A percentile compares a stretch with the other conserved stretches of the same genome.
Conservation (phyloP, 2,329 filamentous ascomycete genomes). For the Pseudocercospora vitis region DNA sequence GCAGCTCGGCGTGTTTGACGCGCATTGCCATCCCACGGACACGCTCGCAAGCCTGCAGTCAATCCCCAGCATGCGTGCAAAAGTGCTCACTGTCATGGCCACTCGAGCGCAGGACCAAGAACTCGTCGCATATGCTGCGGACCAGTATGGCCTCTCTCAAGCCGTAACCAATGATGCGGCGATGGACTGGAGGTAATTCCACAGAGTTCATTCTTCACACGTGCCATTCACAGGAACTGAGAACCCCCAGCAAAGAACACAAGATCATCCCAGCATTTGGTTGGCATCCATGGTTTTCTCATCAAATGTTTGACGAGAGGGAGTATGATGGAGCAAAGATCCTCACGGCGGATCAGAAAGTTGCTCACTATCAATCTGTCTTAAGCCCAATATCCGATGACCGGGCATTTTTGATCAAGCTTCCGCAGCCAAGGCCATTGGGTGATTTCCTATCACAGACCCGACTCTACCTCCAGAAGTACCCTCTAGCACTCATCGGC, state of each 20-base stretch:
- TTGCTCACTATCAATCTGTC: slow-evolving; percentile 65
- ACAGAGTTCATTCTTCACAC: slow-evolving; percentile 18
- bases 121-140: slow-evolving; percentile 65
- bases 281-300: slow-evolving; percentile 85
- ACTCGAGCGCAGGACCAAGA: slow-evolving; percentile 74
- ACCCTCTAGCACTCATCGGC: slow-evolving; percentile 68
- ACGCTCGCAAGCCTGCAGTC: slow-evolving; percentile 62
- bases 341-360: slow-evolving; percentile 48
- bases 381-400: slow-evolving; percentile 59
- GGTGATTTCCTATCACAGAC: slow-evolving; percentile 60
- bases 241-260: slow-evolving; percentile 34
- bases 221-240: background rate
- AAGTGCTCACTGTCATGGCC: slow-evolving; percentile 71
- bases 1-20: slow-evolving; percentile 70
- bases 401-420: slow-evolving; percentile 48
- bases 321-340: slow-evolving; percentile 34
- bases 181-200: slow-evolving; percentile 38
- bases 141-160: slow-evolving; percentile 51
- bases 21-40: slow-evolving; percentile 83
- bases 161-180: slow-evolving; percentile 21
- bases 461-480: slow-evolving; percentile 53
- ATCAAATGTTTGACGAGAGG: slow-evolving; percentile 68
- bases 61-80: slow-evolving; percentile 66
- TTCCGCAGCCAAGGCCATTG: slow-evolving; percentile 63
- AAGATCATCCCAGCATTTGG: slow-evolving; percentile 72